Conservation (phyloP, 345 rosid genomes). For the Brassica juncea region DNA sequence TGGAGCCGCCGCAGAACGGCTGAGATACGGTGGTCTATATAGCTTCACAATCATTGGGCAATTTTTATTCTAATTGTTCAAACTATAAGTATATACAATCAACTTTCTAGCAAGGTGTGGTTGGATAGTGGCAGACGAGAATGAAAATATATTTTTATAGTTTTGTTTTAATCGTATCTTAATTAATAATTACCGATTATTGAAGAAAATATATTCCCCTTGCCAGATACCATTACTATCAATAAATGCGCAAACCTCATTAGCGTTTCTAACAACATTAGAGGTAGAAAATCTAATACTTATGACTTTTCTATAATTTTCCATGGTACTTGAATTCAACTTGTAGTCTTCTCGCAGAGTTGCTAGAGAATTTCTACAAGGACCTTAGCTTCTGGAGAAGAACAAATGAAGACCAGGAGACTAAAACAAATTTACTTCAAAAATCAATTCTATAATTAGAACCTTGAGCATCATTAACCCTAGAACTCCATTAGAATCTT, state of each 20-base stretch:
- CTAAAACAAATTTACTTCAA: neutral
- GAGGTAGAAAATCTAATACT: neutral
- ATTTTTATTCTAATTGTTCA: neutral
- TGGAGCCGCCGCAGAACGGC: slow-evolving; percentile 5
- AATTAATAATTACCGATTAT: slow-evolving; percentile 3
- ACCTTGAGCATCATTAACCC: too few species aligned
- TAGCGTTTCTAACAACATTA: neutral
- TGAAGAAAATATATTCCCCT: neutral
- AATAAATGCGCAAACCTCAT: neutral
- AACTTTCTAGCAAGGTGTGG: neutral
- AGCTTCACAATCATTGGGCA: neutral
- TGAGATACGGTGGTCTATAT: neutral
- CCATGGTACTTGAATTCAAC: slow-evolving; percentile 72
- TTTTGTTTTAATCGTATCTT: slow-evolving; percentile 19
- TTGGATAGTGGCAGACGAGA: slow-evolving; percentile 34
- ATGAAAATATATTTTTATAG: neutral
- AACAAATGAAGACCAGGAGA: slow-evolving; percentile 20
- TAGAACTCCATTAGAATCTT: too few species aligned
- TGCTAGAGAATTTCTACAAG: slow-evolving; percentile 76
- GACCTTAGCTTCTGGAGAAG: slow-evolving; percentile 66
- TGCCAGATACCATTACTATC: neutral
- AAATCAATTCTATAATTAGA: neutral
- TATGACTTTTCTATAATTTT: slow-evolving; percentile 57
- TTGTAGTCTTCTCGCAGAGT: slow-evolving; percentile 77
- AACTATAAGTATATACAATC: too few species aligned